Evolutionary conservation across 768 basidiomycete species (phyloP).

Genomic region (Lactarius vividus): DNA sequence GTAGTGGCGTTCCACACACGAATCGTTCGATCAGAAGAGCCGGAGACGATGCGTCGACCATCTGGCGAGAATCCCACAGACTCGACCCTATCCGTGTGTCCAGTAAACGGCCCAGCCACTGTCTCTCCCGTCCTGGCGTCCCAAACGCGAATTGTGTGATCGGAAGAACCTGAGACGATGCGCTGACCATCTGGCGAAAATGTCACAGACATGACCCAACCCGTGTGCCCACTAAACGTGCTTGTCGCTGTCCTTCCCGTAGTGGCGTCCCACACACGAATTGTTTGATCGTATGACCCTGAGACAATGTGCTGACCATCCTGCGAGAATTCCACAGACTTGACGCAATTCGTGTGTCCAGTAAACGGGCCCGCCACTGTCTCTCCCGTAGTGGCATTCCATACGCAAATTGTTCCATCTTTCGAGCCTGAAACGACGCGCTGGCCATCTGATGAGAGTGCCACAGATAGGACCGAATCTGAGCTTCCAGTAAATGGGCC

Average conservation of each 20-base stretch:
- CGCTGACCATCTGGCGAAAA: background rate
- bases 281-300: background rate
- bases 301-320: background rate
- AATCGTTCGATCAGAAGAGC: background rate
- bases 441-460: background rate
- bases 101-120: background rate
- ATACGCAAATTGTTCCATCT: background rate
- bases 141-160: background rate
- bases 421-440: background rate
- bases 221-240: background rate
- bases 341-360: background rate
- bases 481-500: background rate
- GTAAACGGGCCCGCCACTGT: background rate
- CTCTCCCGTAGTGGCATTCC: background rate
- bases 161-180: background rate
- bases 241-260: background rate
- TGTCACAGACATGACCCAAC: background rate
- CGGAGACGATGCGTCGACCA: background rate
- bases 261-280: no score
- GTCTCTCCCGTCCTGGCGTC: background rate
- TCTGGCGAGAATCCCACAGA: background rate
- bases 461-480: background rate
- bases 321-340: background rate
- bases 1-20: background rate
- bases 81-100: fast-evolving